Evolutionary conservation across 768 basidiomycete genomes (phyloP).

Genomic region (Trametes coccinea): DNA sequence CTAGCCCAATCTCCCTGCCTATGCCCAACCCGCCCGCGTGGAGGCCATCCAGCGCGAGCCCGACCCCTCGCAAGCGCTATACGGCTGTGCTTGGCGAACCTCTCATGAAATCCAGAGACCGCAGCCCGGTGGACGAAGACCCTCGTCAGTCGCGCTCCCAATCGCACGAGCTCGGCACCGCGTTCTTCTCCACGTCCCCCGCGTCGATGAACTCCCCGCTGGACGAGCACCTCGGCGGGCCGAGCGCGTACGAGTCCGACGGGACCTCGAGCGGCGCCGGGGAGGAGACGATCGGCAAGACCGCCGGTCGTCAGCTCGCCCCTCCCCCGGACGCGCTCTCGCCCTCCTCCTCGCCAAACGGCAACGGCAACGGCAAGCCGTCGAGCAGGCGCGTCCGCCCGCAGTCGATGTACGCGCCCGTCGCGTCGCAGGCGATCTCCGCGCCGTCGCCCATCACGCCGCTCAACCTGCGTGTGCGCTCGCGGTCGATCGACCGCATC

Average conservation of each 20-base stretch:
- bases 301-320: slow-evolving; percentile 32
- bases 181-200: slow-evolving; percentile 45
- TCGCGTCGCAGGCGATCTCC: slow-evolving; percentile 26
- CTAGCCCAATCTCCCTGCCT: slow-evolving; percentile 37
- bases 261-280: slow-evolving; percentile 39
- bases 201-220: slow-evolving; percentile 26
- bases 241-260: slow-evolving; percentile 37
- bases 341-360: slow-evolving; percentile 28
- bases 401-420: slow-evolving; percentile 55
- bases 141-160: slow-evolving; percentile 29
- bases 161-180: slow-evolving; percentile 40
- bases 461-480: slow-evolving; percentile 36
- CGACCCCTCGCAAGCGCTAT: slow-evolving; percentile 72
- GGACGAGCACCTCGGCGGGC: slow-evolving; percentile 14
- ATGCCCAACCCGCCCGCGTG: slow-evolving; percentile 41
- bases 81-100: slow-evolving; percentile 83
- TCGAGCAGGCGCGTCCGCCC: slow-evolving; percentile 45
- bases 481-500: slow-evolving; percentile 38
- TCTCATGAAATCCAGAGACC: slow-evolving; percentile 42
- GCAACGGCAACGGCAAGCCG: slow-evolving; percentile 13
- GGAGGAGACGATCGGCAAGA: slow-evolving; percentile 67
- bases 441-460: slow-evolving; percentile 33
- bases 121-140: slow-evolving; percentile 31
- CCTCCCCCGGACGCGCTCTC: slow-evolving; percentile 26
- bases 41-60: slow-evolving; percentile 62